Base-by-base conservation (phyloP, 768 basidiomycete species). In the Calocybe indica region DNA sequence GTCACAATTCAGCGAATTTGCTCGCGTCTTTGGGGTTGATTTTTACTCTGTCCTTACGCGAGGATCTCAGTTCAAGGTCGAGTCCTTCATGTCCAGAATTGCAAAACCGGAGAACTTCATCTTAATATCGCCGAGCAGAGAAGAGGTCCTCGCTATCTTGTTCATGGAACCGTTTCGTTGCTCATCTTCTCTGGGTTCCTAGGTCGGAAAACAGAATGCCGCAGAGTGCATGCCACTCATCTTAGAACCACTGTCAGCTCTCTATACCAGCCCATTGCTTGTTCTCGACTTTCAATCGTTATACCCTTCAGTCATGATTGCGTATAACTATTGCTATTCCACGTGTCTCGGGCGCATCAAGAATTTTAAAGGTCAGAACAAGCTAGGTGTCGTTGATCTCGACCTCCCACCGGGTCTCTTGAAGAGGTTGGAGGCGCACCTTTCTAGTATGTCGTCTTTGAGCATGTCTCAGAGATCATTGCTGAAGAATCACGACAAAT, bases 61-160 rank as follows among this genome's bases (percentile, higher is more conserved):
- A 31, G 96, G 96, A 0, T 96, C 93, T 1, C 96, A 99, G 58
- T 98, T 92, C 74, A 99, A 98, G 67, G 96, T 98, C 28, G 96
- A 99, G 68, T 93, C 93, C 0, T 95, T 99, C 69, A 86, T 99
- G 86, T 94, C 96, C 63, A 83, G 94, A 13, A 92, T 98, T 41
- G 89, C 90, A 12, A 98, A 98, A 63, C 93, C 96, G 0, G 96
- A 98, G 62, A 88, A 78, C 54, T 93, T 93, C 54, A 79, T 97
- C 14, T 70, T 99, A 5, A 69, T 95, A 9, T 97, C 95, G 0
- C 96, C 96, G 0, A 94, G 85, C 52, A 87, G 82, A 63, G 71
- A 76, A 47, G 88, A 96, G 62, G 94, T 93, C 51, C 50, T 79
- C 62, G 34, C 30, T 39, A n/a, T 10, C 14, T 34, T 5, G 22